Conservation (phyloP, 129 eudicot species). For the Scalesia atractyloides region DNA sequence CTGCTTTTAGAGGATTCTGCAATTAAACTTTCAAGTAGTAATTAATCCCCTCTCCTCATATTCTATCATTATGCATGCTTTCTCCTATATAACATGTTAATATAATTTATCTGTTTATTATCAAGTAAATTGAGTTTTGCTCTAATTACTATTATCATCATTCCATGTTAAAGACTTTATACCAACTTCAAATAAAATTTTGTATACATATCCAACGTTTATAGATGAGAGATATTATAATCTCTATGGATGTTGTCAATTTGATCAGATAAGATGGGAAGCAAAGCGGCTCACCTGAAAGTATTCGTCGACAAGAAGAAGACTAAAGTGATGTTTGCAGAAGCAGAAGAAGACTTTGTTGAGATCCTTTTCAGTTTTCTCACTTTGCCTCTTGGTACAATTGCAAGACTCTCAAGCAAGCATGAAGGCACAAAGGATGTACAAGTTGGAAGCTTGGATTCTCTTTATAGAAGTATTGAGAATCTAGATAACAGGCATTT, state of each 20-base stretch:
- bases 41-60: conserved; percentile 1
- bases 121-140: not conserved
- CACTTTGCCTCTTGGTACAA: conserved; percentile 46
- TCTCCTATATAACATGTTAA: not conserved
- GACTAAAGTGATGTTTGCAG: conserved; percentile 40
- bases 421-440: conserved; percentile 8
- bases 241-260: not conserved
- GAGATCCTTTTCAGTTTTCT: conserved; percentile 42
- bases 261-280: conserved; percentile 27
- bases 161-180: not conserved
- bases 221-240: not conserved
- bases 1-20: conserved; percentile 26
- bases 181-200: not conserved
- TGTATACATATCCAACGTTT: not conserved
- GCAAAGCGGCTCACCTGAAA: conserved; percentile 24
- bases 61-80: not conserved
- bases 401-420: conserved; percentile 17
- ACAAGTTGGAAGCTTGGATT: conserved; percentile 38
- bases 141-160: not conserved
- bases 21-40: conserved; percentile 18
- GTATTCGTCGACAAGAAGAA: conserved; percentile 30
- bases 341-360: conserved; percentile 34
- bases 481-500: conserved; percentile 31
- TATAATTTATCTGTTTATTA: not conserved
- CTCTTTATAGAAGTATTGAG: conserved; percentile 28